Base-by-base conservation (phyloP, 495 filamentous ascomycete genomes). In the Podospora australis region DNA sequence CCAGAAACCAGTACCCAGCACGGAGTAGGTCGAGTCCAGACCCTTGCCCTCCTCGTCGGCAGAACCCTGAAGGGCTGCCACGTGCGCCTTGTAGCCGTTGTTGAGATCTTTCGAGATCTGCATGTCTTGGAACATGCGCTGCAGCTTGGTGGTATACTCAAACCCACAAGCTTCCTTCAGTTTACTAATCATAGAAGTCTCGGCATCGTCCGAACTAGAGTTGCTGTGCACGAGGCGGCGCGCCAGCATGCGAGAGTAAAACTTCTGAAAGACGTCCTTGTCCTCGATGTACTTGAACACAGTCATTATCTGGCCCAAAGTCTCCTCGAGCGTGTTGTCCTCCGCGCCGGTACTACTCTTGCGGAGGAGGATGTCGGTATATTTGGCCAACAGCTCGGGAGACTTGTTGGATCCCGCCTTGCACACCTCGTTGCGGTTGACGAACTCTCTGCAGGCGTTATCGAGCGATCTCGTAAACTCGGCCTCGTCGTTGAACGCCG, bases 211-310 rank as follows among this genome's bases (percentile, higher is more conserved):
- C 11, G 91, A 96, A 2, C 91, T 90, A 1, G 92, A 96, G 58
- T 82, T 95, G 66, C 83, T 84, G 63, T 96, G 89, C 6, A 99
- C 94, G 46, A 99, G 71, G 49, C 92, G 87, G 65, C 95, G 90
- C 39, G 92, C 94, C 52, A 99, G 71, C 84, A 90, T 92, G 41
- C 91, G 87, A 7, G 94, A 94, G 68, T 99, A 99, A 69, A 96
- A 97, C 65, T 96, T 97, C 68, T 97, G 94, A 76, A 97, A 99
- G 6, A 99, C 92, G 65, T 99, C 92, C 71, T 97, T 97, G 70
- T 99, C 92, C 60, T 99, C 94, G 55, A 99, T 96, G 70, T 97
- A 99, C 69, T 99, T 99, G 81, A 99, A 99, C 29, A 97, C 88
- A 2, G 90, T 96, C 92, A 99, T 99, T 58, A 99, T 90, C 61